Evolutionary conservation across 495 filamentous ascomycete genomes (phyloP), one percentile per base, ranked within the genome.

Genomic region (Alectoria sarmentosa): DNA sequence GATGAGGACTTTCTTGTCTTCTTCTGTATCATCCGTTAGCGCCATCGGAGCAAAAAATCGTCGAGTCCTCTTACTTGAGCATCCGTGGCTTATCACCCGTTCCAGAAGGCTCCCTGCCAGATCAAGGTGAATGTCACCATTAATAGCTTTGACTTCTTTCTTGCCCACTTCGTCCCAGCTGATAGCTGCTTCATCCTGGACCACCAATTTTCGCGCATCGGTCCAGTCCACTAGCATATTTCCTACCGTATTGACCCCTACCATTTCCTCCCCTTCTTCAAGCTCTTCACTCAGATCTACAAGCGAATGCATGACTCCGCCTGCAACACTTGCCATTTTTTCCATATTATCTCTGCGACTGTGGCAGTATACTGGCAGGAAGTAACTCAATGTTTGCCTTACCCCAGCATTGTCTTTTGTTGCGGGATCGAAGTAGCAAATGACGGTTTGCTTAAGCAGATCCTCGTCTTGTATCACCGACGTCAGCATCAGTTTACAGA

Each of bases 311-410:
- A 96, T 71, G 0, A 90, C 86, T 36, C 84, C 80, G 8, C 90
- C 80, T 8, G 86, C 82, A 11, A 97, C 80, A 9, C 74, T 70
- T 17, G 84, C 83, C 90, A 98, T 92, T 30, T 88, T 79, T 34
- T 85, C 80, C 67, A 91, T 90, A 71, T 96, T 96, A 48, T 88
- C 87, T 14, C 85, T 72, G 15, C 88, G 81, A 32, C 86, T 90
- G 73, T 92, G 95, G 72, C 89, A 92, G 79, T 95, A 98, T 0
- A 97, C 94, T 0, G 94, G 94, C 68, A 98, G 82, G 80, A 97
- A 98, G 73, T 98, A 98, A 61, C 89, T 90, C 32, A 98, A 81
- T 0, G 90, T 86, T 75, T 98, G 94, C 0, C 92, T 82, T 26
- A 98, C 86, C n/a, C 83, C 85, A 65, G 94, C 89, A 71, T 96